These are phyloP conservation scores for Ascochyta viciae-villosae DNA, from an alignment of 2,329 filamentous ascomycete species.

Conservation along the genomic window DNA sequence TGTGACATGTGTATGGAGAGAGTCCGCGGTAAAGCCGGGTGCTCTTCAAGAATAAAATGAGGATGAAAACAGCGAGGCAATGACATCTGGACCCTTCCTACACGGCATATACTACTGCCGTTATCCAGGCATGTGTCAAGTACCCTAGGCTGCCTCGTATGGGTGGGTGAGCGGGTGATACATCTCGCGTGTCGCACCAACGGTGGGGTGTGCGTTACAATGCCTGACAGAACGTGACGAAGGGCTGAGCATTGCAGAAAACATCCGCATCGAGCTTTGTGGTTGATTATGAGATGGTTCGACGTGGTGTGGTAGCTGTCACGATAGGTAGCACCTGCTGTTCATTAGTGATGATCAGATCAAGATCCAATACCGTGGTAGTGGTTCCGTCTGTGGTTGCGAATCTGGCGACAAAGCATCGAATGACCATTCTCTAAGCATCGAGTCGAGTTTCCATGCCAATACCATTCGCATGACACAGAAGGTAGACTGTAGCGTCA, in stretches of 20 bases:
- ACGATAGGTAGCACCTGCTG: not conserved
- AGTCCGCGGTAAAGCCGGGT: constrained; percentile 8
- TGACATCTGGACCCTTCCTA: not conserved
- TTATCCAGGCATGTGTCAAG: constrained; percentile 2
- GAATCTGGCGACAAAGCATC: not conserved
- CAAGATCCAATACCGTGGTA: constrained; percentile 5
- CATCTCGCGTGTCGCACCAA: constrained; percentile 16
- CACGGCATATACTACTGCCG: constrained; percentile 6
- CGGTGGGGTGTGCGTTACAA: constrained; percentile 8
- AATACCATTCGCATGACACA: constrained; percentile 6
- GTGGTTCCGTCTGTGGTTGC: not conserved
- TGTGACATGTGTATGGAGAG: constrained; percentile 6
- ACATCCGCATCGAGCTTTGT: not conserved
- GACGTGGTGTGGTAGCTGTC: not conserved
- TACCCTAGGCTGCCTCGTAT: constrained; percentile 5
- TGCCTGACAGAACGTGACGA: constrained; percentile 20
- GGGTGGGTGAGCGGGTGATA: constrained; percentile 12
- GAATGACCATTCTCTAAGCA: not conserved
- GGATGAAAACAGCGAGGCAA: constrained; percentile 1
- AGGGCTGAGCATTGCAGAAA: not conserved
- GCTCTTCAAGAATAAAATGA: not conserved
- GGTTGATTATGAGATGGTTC: not conserved
- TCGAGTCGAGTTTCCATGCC: not conserved
- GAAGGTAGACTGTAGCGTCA: not conserved
- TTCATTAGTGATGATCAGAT: not conserved